These are phyloP conservation scores for Brassica carinata DNA, from an alignment of 345 rosid species.

Conservation along the genomic window DNA sequence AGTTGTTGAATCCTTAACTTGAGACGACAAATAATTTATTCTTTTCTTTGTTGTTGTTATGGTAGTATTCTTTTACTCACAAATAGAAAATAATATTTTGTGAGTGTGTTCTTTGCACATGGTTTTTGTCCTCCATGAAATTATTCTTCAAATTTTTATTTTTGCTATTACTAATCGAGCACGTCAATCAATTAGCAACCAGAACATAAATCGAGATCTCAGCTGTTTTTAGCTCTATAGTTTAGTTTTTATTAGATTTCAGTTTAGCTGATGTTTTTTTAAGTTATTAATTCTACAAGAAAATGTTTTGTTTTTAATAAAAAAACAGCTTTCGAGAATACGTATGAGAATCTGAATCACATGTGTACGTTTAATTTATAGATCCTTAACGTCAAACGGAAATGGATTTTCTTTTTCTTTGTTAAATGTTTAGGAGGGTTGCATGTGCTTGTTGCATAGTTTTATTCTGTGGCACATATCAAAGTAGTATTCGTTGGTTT, in stretches of 20 bases:
- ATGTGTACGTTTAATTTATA: neutral
- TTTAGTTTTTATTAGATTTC: neutral
- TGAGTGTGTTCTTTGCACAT: neutral
- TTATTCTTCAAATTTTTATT: neutral
- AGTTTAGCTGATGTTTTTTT: neutral
- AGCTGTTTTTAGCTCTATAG: neutral
- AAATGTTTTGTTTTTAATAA: neutral
- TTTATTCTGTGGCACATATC: neutral
- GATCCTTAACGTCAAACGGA: neutral
- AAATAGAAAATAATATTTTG: neutral
- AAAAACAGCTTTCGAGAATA: neutral
- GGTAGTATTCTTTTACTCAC: neutral
- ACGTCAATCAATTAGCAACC: neutral
- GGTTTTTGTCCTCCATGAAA: neutral
- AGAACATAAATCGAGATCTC: neutral
- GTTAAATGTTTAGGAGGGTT: neutral
- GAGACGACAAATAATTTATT: neutral
- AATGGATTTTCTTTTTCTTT: neutral
- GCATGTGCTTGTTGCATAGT: neutral
- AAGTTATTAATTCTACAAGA: neutral
- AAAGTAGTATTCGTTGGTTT: slow-evolving; percentile 1
- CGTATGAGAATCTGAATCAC: neutral
- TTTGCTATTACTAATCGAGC: neutral
- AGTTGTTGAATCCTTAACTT: neutral
- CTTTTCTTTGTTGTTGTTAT: neutral